Conservation (phyloP, 1,284 basidiomycete species). For the Xerocomus minutiporus region DNA sequence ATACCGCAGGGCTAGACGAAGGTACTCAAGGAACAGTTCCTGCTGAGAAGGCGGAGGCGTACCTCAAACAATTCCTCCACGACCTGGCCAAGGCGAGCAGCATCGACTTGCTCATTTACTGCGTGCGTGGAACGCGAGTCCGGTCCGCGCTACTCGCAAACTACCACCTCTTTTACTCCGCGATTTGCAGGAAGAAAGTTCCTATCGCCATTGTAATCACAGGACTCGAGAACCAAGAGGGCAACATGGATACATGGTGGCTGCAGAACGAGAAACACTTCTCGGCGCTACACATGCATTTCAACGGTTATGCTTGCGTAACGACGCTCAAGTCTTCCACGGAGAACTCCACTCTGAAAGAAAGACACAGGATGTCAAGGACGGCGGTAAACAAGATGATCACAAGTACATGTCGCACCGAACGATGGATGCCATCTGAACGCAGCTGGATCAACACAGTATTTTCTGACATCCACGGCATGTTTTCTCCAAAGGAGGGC, state of each 20-base stretch:
- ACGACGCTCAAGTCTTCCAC: constrained; percentile 20
- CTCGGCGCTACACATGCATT: constrained; percentile 19
- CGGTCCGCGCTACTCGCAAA: constrained; percentile 23
- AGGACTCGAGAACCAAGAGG: constrained; percentile 29
- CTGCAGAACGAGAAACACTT: constrained; percentile 23
- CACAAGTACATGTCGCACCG: constrained; percentile 13
- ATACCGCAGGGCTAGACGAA: constrained; percentile 29
- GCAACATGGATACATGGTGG: constrained; percentile 27
- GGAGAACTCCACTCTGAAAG: constrained; percentile 12
- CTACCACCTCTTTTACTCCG: constrained; percentile 30
- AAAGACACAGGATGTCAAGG: constrained; percentile 21
- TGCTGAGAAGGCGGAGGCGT: constrained; percentile 18
- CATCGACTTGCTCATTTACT: constrained; percentile 27
- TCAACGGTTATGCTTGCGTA: constrained; percentile 27
- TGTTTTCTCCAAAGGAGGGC: constrained; percentile 16
- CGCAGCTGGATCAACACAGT: constrained; percentile 19
- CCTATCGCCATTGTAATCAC: constrained; percentile 29
- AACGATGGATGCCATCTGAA: constrained; percentile 21
- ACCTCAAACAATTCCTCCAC: constrained; percentile 22
- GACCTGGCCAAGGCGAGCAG: constrained; percentile 11
- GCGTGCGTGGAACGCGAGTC: constrained; percentile 26
- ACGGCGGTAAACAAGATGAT: constrained; percentile 16
- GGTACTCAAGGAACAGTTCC: constrained; percentile 23
- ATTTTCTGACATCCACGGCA: constrained; percentile 18
- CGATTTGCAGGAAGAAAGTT: constrained; percentile 29